Percentiles rank a stretch among this genome's conserved stretches.
Conservation (phyloP, 2,329 filamentous ascomycete genomes). For the Cladophialophora bantiana region DNA sequence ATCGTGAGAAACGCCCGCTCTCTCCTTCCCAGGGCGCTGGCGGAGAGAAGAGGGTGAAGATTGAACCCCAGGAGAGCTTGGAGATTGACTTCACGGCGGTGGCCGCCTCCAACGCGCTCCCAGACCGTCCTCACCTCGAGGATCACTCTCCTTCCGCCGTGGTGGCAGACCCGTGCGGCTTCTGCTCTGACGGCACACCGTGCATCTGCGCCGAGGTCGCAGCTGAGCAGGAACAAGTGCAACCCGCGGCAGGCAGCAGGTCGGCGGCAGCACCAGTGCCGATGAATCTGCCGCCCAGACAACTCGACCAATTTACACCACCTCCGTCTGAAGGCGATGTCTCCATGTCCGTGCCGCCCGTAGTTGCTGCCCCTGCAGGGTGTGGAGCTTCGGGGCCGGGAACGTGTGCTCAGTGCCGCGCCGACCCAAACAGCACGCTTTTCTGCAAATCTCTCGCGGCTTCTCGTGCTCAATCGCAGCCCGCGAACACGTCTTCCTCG, state of each 20-base stretch:
- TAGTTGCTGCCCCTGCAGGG: constrained; percentile 43
- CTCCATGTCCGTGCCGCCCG: constrained; percentile 55
- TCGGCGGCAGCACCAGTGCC: constrained; percentile 46
- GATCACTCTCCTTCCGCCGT: constrained; percentile 46
- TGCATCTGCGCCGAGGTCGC: constrained; percentile 78
- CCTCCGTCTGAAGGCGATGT: constrained; percentile 65
- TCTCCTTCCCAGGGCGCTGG: constrained; percentile 42
- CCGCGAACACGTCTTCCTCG: constrained; percentile 60
- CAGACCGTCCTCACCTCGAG: constrained; percentile 61
- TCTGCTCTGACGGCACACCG: constrained; percentile 81
- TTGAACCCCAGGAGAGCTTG: constrained; percentile 51
- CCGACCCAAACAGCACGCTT: constrained; percentile 78
- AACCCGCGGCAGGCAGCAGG: constrained; percentile 39
- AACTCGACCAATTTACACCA: constrained; percentile 57
- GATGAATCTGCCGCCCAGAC: constrained; percentile 15
- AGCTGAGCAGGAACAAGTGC: constrained; percentile 47
- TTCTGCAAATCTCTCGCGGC: constrained; percentile 84
- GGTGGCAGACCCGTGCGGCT: constrained; percentile 75
- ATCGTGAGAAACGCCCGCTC: constrained; percentile 47
- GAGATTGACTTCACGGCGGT: constrained; percentile 75
- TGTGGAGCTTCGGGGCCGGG: constrained; percentile 73
- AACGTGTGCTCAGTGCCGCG: constrained; percentile 77
- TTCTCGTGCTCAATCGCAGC: constrained; percentile 47
- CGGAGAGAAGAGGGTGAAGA: constrained; percentile 63
- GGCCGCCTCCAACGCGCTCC: constrained; percentile 43